These are phyloP conservation scores for Sambucus nigra DNA, from an alignment of 129 eudicot species.

Conservation along the genomic window DNA sequence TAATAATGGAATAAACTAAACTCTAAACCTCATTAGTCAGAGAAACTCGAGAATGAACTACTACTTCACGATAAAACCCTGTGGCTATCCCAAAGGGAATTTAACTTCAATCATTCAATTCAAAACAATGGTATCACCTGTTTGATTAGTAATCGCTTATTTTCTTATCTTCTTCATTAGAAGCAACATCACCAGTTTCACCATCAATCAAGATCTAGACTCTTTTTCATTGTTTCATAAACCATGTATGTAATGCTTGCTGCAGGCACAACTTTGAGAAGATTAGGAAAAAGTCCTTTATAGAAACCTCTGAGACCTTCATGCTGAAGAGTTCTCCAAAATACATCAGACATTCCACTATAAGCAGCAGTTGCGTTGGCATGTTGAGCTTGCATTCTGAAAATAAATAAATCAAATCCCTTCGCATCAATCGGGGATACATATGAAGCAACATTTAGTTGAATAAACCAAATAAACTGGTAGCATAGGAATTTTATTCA, in stretches of 20 bases:
- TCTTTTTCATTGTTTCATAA: conserved; percentile 81
- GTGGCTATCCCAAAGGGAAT: conserved; percentile 11
- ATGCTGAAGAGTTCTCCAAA: conserved; percentile 54
- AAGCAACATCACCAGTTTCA: conserved; percentile 9
- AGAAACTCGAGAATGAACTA: conserved; percentile 9
- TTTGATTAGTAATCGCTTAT: conserved; percentile 29
- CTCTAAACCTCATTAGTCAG: conserved; percentile 12
- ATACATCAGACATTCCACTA: conserved; percentile 69
- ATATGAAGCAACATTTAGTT: background rate
- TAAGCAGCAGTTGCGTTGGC: conserved; percentile 29
- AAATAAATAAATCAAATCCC: conserved; percentile 12
- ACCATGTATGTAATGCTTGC: conserved; percentile 92
- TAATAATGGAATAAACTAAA: conserved; percentile 16
- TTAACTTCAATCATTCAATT: conserved; percentile 24
- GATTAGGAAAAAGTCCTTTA: conserved; percentile 93
- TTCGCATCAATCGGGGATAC: background rate
- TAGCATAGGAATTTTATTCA: background rate
- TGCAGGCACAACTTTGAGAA: conserved; percentile 96
- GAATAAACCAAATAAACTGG: background rate
- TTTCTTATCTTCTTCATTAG: conserved; percentile 26
- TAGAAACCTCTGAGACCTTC: conserved; percentile 87
- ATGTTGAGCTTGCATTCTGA: conserved; percentile 87
- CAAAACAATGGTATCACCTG: conserved; percentile 33
- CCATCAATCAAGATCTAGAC: conserved; percentile 55
- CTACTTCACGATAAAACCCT: conserved; percentile 17